Base-by-base conservation (phyloP, 2,329 filamentous ascomycete species). In the Fusarium torulosum region DNA sequence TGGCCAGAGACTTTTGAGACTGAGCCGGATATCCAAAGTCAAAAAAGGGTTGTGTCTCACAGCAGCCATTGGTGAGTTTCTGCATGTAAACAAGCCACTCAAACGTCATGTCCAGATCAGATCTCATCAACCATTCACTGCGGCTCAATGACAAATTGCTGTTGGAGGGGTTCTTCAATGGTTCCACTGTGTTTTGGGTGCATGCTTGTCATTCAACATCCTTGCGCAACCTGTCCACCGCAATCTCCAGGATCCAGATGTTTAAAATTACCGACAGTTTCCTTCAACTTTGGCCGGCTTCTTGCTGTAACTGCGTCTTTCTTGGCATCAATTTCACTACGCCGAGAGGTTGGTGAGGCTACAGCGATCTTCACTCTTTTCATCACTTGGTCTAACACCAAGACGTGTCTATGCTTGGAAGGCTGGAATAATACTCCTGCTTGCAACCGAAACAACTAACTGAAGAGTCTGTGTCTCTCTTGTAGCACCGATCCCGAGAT, bases 161-260 rank as follows among this genome's bases (percentile, higher is more conserved):
- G 43, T 53, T 35, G 20, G 20, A 35, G 17, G 33, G n/a, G 25
- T 61, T 56, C 51, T 47, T 44, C 38, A 27, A 52, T 49, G 53
- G 68, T 56, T 47, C 70, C 70, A 70, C 70, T 46, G 53, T 54
- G 53, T 69, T 69, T 72, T 61, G 27, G 44, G 41, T 41, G 31
- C 19, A 23, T 27, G 40, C 59, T 50, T 60, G 59, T 53, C 45
- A 41, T 31, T 50, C 59, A 45, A 52, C 40, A 64, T 50, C 63
- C 63, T 59, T 63, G 63, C 29, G 43, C 38, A 17, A 21, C 25
- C 35, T n/a, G 42, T 25, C 59, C 59, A 64, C 53, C 47, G 59
- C 59, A 56, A 60, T 56, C 54, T 63, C 59, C 23, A 46, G 40
- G 46, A 59, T 58, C 15, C 43, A 45, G 27, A 50, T 41, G 51